Percentiles rank a stretch among this genome's conserved stretches.
phyloP scores from a whole-genome alignment of 2,329 filamentous ascomycete genomes.

The Botrytis tulipae region DNA sequence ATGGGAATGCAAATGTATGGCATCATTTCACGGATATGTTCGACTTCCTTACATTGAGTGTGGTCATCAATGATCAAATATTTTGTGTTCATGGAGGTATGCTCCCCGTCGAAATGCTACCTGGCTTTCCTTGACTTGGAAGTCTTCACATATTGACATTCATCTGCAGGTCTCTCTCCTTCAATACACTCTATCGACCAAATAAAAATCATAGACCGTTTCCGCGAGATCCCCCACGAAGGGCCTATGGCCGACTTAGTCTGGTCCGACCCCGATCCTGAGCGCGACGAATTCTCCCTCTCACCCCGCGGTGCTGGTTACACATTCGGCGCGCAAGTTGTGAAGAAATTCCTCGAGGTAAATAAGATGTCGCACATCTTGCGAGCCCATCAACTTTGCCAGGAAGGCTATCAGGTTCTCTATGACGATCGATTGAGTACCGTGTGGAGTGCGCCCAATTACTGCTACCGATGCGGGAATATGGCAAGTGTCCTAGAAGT shows the following conservation, averaged over 20 bases:
- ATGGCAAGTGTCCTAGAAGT: slow-evolving; percentile 97
- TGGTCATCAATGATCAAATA: slow-evolving; percentile 98
- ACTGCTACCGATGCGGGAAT: slow-evolving; percentile 87
- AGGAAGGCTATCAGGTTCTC: slow-evolving; percentile 95
- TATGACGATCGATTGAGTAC: slow-evolving; percentile 94
- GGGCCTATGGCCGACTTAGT: slow-evolving; percentile 99
- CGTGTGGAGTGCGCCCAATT: slow-evolving; percentile 93
- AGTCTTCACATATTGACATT: slow-evolving; percentile 16
- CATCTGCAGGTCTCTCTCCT: slow-evolving; percentile 66
- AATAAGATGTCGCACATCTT: slow-evolving; percentile 98
- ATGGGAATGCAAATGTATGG: slow-evolving; percentile 98
- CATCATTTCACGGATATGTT: slow-evolving; percentile 99
- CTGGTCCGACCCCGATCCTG: slow-evolving; percentile 97
- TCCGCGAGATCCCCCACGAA: slow-evolving; percentile 97
- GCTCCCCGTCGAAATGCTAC: slow-evolving; percentile 29
- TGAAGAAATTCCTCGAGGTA: slow-evolving; percentile 96
- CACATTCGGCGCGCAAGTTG: slow-evolving; percentile 95
- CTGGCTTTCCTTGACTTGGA: slow-evolving; percentile 23
- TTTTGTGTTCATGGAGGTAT: slow-evolving; percentile 94
- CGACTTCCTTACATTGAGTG: slow-evolving; percentile 92
- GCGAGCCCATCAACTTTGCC: slow-evolving; percentile 95
- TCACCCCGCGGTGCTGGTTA: slow-evolving; percentile 93
- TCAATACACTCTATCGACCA: slow-evolving; percentile 98
- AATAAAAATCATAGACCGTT: slow-evolving; percentile 99
- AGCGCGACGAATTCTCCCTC: slow-evolving; percentile 93